These are phyloP conservation scores for Globisporangium echinulatum DNA, from an alignment of 352 stramenopile genomes.

Conservation along the genomic window DNA sequence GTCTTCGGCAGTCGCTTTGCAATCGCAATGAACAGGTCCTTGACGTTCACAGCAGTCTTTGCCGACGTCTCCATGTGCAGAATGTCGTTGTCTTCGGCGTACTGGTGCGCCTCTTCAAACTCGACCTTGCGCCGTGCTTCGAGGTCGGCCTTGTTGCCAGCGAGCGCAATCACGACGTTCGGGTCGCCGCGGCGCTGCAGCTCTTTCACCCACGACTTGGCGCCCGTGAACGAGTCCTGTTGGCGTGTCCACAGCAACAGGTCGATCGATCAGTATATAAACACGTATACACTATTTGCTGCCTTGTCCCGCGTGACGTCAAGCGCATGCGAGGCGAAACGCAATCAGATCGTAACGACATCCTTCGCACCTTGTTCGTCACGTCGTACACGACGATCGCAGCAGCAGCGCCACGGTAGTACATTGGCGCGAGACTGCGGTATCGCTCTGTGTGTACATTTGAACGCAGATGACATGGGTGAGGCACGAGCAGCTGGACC, in stretches of 20 bases:
- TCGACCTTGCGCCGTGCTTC: constrained; percentile 95
- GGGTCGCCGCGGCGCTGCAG: constrained; percentile 97
- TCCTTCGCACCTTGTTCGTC: constrained; percentile 87
- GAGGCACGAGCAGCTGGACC: neutral
- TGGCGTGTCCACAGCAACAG: neutral
- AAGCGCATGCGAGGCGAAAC: neutral
- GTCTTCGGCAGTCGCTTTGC: constrained; percentile 83
- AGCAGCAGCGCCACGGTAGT: constrained; percentile 93
- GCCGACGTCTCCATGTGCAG: constrained; percentile 99
- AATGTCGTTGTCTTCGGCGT: constrained; percentile 98
- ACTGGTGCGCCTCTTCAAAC: constrained; percentile 96
- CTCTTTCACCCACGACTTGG: constrained; percentile 99
- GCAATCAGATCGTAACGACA: neutral
- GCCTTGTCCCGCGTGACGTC: neutral
- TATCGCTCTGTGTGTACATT: constrained; percentile 83
- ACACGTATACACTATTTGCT: neutral
- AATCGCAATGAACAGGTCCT: constrained; percentile 98
- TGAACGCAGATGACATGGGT: neutral
- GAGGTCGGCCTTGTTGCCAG: constrained; percentile 98
- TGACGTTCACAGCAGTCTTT: constrained; percentile 99
- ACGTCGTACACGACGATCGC: constrained; percentile 97
- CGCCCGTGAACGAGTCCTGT: constrained; percentile 94
- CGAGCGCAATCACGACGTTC: constrained; percentile 95
- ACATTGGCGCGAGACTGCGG: constrained; percentile 96
- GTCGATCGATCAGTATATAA: neutral